These are phyloP conservation scores for Ormosia emarginata DNA, from an alignment of 306 rosid species.

Conservation along the genomic window DNA sequence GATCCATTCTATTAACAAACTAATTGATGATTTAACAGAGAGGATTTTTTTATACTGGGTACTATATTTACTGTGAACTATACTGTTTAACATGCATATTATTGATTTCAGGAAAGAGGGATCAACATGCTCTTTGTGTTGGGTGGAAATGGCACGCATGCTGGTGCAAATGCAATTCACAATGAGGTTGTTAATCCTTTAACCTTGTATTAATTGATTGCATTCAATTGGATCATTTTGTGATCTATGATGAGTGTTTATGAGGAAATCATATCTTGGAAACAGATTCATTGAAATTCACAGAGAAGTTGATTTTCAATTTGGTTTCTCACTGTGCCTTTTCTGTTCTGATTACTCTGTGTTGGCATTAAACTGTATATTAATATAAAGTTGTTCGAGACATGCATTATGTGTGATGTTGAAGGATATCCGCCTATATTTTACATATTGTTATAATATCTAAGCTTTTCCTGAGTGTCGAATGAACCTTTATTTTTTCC, in stretches of 20 bases:
- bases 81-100: constrained; percentile 10
- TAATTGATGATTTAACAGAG: background rate
- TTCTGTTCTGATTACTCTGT: background rate
- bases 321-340: background rate
- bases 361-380: background rate
- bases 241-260: background rate
- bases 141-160: constrained; percentile 99
- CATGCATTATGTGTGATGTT: background rate
- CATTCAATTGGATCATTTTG: constrained; percentile 7
- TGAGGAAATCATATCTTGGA: background rate
- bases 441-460: background rate
- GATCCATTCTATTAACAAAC: constrained; percentile 4
- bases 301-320: background rate
- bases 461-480: background rate
- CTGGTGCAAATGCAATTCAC: constrained; percentile 96
- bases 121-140: constrained; percentile 93
- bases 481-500: constrained; percentile 6
- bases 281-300: constrained; percentile 6
- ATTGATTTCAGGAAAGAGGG: constrained; percentile 72
- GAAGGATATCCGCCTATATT: background rate
- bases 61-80: background rate
- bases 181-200: constrained; percentile 62
- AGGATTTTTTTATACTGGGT: background rate
- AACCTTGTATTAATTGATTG: constrained; percentile 10
- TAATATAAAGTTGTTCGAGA: background rate